Evolutionary conservation across 768 basidiomycete species (phyloP), one percentile per base, ranked within the genome.

Genomic region (Lactifluus rugatus): DNA sequence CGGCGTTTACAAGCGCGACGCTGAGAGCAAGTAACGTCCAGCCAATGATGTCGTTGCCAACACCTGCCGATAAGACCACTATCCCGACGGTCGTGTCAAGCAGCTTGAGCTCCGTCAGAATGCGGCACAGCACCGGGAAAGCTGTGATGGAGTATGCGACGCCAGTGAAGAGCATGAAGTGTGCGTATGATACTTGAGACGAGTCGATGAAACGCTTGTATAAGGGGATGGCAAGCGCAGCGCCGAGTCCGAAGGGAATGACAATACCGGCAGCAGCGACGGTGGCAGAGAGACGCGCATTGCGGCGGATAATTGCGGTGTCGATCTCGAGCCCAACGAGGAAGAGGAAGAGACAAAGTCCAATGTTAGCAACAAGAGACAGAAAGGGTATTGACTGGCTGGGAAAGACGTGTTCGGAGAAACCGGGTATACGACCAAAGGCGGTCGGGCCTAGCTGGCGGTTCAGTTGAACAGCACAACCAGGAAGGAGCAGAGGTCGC

Each of bases 321-420:
- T 98, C 96, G 57, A 96, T 93, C 74, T 92, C 89, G 34, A 95
- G 83, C 3, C 95, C 95, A 41, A 97, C 87, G 59, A 97, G 79
- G 74, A 96, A 97, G 14, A 97, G 80, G 72, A 92, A 93, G 45
- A 93, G 80, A 62, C 85, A 85, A 5, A 91, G 78, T 6, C 90
- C 95, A 61, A 97, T 89, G 64, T 91, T 89, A 14, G 95, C 89
- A 17, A 87, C 83, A 19, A 98, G 84, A 54, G 82, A 83, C 25
- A 98, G 82, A 68, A 85, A 94, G 0, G 92, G 77, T 6, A 79
- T 68, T 0, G 91, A 93, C 0, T 74, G 73, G 0, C 68, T 1
- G 0, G 95, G 93, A 70, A 98, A 98, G 54, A 96, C 83, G 67
- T 84, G 83, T 46, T 87, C 54, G 0, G 92, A 85, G 73, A 98